Evolutionary conservation across 179 eudicot species (phyloP), one percentile per base, ranked within the genome.

Genomic region (Gypsophila paniculata): DNA sequence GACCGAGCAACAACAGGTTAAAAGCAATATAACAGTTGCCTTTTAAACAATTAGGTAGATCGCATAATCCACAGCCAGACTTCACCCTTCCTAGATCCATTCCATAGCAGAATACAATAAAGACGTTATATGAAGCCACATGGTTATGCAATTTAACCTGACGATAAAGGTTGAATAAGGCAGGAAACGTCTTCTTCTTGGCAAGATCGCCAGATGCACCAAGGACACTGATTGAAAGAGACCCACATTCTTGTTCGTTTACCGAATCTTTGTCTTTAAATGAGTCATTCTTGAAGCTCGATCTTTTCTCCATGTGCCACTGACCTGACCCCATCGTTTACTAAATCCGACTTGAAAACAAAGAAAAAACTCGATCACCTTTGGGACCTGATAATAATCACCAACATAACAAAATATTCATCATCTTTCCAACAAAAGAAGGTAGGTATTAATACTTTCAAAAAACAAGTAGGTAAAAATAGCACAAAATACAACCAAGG

Each of bases 141-240:
- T 21, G 18, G 60, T 18, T 39, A 18, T 29, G 51, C 12, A 39
- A 44, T 63, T 74, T 18, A 42, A 93, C 98, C 98, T 95, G 96
- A 6, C 93, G 88, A 61, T 84, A 89, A 65, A 95, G 96, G 82
- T 95, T 85, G 83, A 88, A 93, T 18, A 95, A 85, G 26, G 99
- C 99, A 22, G 99, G 99, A 72, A 95, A 95, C 10, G 98, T 95
- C 86, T 95, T 95, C 84, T 95, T 95, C 90, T 92, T 95, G 32
- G 99, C 99, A 77, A 95, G 99, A 86, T 95, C 99, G 62, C 99
- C 99, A 0, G 99, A 95, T 79, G 99, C 99, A 69, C 99, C 99
- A n/a, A 95, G 91, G 61, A 95, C 99, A 63, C 88, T 69, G 55
- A 95, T 81, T 15, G 99, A 88, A 32, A 95, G 91, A 58, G 90